Evolutionary conservation across 306 rosid genomes (phyloP).

Genomic region (Hippophae rhamnoides): DNA sequence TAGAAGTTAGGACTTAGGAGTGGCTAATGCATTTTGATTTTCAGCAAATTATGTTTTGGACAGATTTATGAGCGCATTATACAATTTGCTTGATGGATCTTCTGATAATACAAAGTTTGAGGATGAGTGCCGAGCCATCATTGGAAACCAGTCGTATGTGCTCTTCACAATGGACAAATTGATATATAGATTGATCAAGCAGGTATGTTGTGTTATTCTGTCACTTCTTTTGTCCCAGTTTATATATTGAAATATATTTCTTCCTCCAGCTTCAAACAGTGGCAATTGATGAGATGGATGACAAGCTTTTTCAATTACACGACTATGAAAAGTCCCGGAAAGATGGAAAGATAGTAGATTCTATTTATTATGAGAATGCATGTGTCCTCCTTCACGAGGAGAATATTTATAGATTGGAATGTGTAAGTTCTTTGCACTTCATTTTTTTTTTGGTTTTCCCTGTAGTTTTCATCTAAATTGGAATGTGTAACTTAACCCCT

Average conservation of each 20-base stretch:
- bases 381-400: slow-evolving; percentile 90
- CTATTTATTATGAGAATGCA: slow-evolving; percentile 79
- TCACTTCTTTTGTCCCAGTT: slow-evolving; percentile 13
- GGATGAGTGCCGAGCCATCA: slow-evolving; percentile 91
- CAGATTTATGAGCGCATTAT: slow-evolving; percentile 76
- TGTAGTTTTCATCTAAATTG: not conserved
- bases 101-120: slow-evolving; percentile 84
- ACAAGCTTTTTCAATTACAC: slow-evolving; percentile 75
- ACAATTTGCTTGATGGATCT: slow-evolving; percentile 87
- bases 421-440: slow-evolving; percentile 42
- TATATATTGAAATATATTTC: slow-evolving; percentile 22
- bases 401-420: slow-evolving; percentile 73
- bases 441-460: not conserved
- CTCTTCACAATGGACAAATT: slow-evolving; percentile 90
- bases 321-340: slow-evolving; percentile 81
- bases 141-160: slow-evolving; percentile 88
- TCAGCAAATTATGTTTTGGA: slow-evolving; percentile 10
- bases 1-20: slow-evolving; percentile 1
- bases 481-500: not conserved
- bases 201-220: slow-evolving; percentile 34
- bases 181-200: slow-evolving; percentile 85
- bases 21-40: slow-evolving; percentile 4
- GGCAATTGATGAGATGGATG: slow-evolving; percentile 69
- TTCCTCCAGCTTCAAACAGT: slow-evolving; percentile 79
- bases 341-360: slow-evolving; percentile 54